Conservation (phyloP, 2,329 filamentous ascomycete genomes). For the Alternaria sp. region DNA sequence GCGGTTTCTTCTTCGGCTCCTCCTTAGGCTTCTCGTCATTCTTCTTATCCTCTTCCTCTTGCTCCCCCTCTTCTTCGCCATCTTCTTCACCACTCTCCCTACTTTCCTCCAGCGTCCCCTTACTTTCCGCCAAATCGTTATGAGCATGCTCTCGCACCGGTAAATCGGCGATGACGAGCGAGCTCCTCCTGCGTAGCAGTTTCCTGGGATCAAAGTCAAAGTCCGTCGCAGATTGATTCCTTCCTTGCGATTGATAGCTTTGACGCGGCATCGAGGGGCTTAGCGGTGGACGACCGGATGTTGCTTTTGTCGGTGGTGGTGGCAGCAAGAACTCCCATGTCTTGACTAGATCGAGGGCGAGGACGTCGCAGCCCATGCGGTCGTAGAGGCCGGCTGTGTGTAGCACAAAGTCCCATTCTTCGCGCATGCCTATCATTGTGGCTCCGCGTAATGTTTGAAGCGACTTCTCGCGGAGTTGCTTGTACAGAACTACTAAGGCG, state of each 20-base stretch:
- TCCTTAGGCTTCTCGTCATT: conserved; percentile 47
- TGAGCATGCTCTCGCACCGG: conserved; percentile 49
- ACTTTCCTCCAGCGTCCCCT: conserved; percentile 29
- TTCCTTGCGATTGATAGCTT: conserved; percentile 26
- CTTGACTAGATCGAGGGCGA: conserved; percentile 83
- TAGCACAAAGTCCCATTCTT: conserved; percentile 88
- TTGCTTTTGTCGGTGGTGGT: conserved; percentile 29
- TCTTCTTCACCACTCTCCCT: conserved; percentile 34
- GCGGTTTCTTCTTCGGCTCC: conserved; percentile 57
- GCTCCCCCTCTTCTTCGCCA: conserved; percentile 46
- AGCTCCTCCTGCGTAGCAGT: conserved; percentile 73
- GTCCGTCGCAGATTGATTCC: conserved; percentile 30
- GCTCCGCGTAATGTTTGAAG: conserved; percentile 86
- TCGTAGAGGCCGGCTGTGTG: conserved; percentile 85
- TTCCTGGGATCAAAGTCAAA: conserved; percentile 66
- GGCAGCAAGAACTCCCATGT: conserved; percentile 79
- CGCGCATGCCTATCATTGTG: conserved; percentile 75
- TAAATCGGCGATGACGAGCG: conserved; percentile 79
- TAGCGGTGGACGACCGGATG: conserved; percentile 27
- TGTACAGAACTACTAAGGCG: conserved; percentile 84
- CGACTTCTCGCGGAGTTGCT: conserved; percentile 80
- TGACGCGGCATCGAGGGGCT: conserved; percentile 36
- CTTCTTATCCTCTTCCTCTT: conserved; percentile 36
- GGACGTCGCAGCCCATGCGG: conserved; percentile 90
- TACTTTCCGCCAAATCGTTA: conserved; percentile 23